Evolutionary conservation across 306 rosid genomes (phyloP), one percentile per base, ranked within the genome.

Genomic region (Prinsepia uniflora): DNA sequence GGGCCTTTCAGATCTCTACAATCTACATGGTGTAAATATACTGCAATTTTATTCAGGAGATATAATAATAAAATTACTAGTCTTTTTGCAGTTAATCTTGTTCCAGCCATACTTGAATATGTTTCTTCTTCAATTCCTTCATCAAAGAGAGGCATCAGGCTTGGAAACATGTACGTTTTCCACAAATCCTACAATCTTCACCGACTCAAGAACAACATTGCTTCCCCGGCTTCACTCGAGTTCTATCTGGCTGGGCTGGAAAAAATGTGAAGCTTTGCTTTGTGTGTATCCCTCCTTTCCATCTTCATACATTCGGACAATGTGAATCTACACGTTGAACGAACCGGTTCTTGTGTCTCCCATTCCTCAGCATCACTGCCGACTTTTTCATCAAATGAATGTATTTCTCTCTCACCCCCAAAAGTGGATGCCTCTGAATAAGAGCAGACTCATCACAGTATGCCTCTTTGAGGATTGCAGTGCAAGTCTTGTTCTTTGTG

Each of bases 401-500:
- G 77, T 87, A 90, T 78, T 77, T 93, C 39, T 79, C 82, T 79
- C 98, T 88, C 76, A 93, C 90, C 18, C 73, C 62, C 76, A 85
- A 61, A 8, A 93, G 48, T 61, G 97, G 96, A 82, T 93, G 98
- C 71, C 79, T 74, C 81, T 77, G 83, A 42, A 90, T 84, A 13
- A 3, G 2, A 30, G 89, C 78, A 10, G 81, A 75, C 67, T 73
- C 76, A 71, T 78, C 67, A 39, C 70, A 75, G 77, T 85, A 88
- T 69, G 97, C 87, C 79, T 90, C 94, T 78, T 88, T 93, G 47
- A 90, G 97, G 72, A 93, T 90, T 24, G 81, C 89, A 3, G 96
- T 83, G 72, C 98, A 90, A 48, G 97, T 90, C 54, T 86, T 93
- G 78, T 88, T 88, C 87, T 71, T 85, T 44, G 77, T 36, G 60